phyloP scores from a whole-genome alignment of 2,329 filamentous ascomycete genomes.

The Aspergillus clavatus region DNA sequence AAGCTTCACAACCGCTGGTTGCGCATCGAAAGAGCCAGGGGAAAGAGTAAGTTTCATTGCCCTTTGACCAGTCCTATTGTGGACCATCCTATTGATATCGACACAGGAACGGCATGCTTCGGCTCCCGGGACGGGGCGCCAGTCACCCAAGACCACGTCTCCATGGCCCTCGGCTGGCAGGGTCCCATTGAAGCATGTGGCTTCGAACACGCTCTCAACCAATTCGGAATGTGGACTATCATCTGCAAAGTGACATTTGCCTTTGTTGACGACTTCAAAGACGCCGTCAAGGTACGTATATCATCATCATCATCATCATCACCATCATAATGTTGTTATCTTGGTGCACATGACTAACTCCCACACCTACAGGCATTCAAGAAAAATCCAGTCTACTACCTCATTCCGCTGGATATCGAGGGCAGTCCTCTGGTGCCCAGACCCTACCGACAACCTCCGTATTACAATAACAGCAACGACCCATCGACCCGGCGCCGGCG shows the following conservation, averaged over 20 bases:
- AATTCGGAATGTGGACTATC: slow-evolving; percentile 1
- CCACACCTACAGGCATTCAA: neutral
- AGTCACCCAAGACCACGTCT: slow-evolving; percentile 9
- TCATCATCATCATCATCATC: neutral
- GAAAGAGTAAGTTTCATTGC: slow-evolving; percentile 14
- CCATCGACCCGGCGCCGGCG: neutral
- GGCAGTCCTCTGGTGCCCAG: neutral
- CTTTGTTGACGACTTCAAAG: slow-evolving; percentile 21
- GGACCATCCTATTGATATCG: neutral
- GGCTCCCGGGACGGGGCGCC: slow-evolving; percentile 11
- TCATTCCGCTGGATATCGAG: neutral
- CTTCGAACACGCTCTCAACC: slow-evolving; percentile 4
- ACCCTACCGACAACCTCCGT: neutral
- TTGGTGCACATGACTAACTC: neutral
- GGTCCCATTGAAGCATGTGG: slow-evolving; percentile 14
- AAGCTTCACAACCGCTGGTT: slow-evolving; percentile 16
- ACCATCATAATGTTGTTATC: no score
- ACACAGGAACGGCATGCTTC: slow-evolving; percentile 16
- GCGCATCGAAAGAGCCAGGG: slow-evolving; percentile 18
- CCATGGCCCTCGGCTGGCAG: slow-evolving; percentile 7
- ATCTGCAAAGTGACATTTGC: slow-evolving; percentile 21
- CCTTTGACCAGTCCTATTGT: neutral
- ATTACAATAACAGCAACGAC: neutral
- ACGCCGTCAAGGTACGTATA: slow-evolving; percentile 21
- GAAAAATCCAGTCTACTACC: neutral